Conservation (phyloP, 2,329 filamentous ascomycete genomes). For the Phyllosticta citriasiana region DNA sequence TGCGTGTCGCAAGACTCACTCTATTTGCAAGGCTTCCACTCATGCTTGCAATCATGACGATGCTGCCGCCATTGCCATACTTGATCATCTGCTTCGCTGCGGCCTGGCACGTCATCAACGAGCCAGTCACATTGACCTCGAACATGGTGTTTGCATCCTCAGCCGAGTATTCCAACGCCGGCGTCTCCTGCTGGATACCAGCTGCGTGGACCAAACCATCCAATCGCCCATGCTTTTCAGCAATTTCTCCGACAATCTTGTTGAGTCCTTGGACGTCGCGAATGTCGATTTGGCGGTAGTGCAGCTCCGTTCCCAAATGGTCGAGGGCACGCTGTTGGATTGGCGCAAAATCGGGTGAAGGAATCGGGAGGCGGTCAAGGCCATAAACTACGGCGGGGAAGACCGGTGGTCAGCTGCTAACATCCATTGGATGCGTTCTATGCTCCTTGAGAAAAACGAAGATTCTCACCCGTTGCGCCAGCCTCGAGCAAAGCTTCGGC, state of each 20-base stretch:
- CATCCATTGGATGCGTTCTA: neutral
- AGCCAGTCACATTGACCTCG: constrained; percentile 51
- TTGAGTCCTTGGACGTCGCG: constrained; percentile 61
- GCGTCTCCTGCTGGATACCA: constrained; percentile 72
- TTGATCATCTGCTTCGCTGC: constrained; percentile 54
- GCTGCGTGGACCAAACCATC: constrained; percentile 71
- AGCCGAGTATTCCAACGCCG: constrained; percentile 66
- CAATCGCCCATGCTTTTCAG: constrained; percentile 57
- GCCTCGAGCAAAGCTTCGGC: constrained; percentile 66
- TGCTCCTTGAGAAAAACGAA: neutral
- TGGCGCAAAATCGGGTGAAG: constrained; percentile 52
- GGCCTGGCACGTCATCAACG: constrained; percentile 55
- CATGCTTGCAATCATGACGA: constrained; percentile 55
- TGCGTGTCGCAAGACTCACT: constrained; percentile 36
- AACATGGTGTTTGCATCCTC: constrained; percentile 55
- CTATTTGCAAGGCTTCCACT: constrained; percentile 51
- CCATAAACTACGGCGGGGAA: constrained; percentile 46
- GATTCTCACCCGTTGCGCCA: constrained; percentile 50
- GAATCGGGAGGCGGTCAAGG: constrained; percentile 51
- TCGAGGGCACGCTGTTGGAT: constrained; percentile 52
- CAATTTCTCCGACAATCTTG: constrained; percentile 57
- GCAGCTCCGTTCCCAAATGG: constrained; percentile 56
- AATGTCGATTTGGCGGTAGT: constrained; percentile 74
- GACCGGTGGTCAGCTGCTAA: neutral
- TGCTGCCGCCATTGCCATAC: constrained; percentile 49